Base-by-base conservation (phyloP, 169 alveolate species). In the Cryptosporidium tyzzeri region DNA sequence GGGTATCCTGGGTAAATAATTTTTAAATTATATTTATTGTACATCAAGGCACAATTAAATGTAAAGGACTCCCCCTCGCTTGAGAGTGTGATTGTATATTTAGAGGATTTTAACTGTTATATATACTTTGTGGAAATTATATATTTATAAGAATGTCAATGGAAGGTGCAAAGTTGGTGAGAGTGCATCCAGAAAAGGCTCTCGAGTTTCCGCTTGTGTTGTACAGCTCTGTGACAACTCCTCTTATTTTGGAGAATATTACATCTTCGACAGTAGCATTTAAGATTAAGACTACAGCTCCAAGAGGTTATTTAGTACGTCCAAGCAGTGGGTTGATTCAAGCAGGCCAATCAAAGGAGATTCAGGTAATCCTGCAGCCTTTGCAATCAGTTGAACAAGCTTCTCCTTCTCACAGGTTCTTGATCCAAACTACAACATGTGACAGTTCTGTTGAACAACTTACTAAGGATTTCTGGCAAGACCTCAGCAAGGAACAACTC, bases 251-350 rank as follows among this genome's bases (percentile, higher is more conserved):
- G 51, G 97, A 95, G 85, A 95, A 95, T 92, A 74, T 94, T 68
- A 91, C 95, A 41, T 93, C 92, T 45, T 93, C 92, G 35, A 91
- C 89, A 59, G 97, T 95, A 8, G 97, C 97, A 29, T 95, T 93
- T 69, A 95, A 95, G 85, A 95, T 95, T 61, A 95, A 95, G 87
- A 95, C 97, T 18, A 95, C 97, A 2, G 96, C 97, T 12, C 97
- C 97, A 29, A 94, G 94, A 71, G 95, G 95, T 37, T 95, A 95
- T 87, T 92, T 95, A 45, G 97, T 95, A 3, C 85, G 97, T 44
- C 97, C 97, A 31, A 91, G 95, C 35, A 93, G 94, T 61, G 97
- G 97, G 7, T 84, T 94, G 73, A 93, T 95, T 69, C 93, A 89
- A 75, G 94, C 96, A 23, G 94, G 93, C 9, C 97, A 94, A 58